Evolutionary conservation across 495 filamentous ascomycete species (phyloP).

Genomic region (Penicillium desertorum): DNA sequence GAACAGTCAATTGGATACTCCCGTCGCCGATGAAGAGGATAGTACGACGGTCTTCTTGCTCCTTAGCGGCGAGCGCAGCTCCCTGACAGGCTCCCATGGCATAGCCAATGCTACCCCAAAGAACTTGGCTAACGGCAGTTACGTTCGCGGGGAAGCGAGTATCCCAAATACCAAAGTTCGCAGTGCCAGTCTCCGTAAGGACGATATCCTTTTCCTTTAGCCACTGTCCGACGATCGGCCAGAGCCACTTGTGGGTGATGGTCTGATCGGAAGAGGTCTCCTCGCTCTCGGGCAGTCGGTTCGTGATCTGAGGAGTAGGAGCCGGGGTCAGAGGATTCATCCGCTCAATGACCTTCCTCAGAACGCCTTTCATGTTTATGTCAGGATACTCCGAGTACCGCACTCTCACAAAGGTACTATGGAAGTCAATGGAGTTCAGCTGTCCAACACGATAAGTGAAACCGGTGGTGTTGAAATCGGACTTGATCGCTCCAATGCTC

Average conservation of each 20-base stretch:
- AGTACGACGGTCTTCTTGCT: conserved; percentile 59
- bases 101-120: conserved; percentile 89
- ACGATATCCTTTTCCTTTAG: conserved; percentile 73
- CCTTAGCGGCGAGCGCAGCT: conserved; percentile 68
- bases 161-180: conserved; percentile 89
- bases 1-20: conserved; percentile 78
- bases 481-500: conserved; percentile 78
- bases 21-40: conserved; percentile 90
- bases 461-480: conserved; percentile 88
- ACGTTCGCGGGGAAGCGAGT: conserved; percentile 76
- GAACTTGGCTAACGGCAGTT: conserved; percentile 75
- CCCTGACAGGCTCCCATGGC: conserved; percentile 77
- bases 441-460: conserved; percentile 84
- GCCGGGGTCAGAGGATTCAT: conserved; percentile 57
- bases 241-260: conserved; percentile 85
- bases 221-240: conserved; percentile 79
- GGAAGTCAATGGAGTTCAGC: conserved; percentile 84
- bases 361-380: conserved; percentile 82
- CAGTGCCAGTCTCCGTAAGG: conserved; percentile 85
- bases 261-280: conserved; percentile 44
- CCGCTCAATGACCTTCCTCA: conserved; percentile 66
- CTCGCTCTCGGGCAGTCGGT: conserved; percentile 58
- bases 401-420: conserved; percentile 72
- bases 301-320: conserved; percentile 44
- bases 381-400: conserved; percentile 82